Evolutionary conservation across 2,329 filamentous ascomycete species (phyloP), one percentile per base, ranked within the genome.

Genomic region (Scedosporium boydii): DNA sequence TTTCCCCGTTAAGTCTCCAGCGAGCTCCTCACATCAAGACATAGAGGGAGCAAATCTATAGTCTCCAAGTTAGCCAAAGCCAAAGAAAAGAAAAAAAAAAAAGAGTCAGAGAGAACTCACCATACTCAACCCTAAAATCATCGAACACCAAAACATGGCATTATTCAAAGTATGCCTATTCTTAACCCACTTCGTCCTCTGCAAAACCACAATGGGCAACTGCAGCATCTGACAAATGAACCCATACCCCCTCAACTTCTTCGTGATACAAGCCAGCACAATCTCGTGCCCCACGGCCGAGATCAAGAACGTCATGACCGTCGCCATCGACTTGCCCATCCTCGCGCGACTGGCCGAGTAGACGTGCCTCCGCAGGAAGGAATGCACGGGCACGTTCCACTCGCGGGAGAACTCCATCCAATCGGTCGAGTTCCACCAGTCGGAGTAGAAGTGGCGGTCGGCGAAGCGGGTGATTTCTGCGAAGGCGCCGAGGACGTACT

Each of bases 331-430:
- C 63, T 87, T 86, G 21, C 91, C 93, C 69, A 96, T 87, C 68
- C 88, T 86, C 12, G 87, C 85, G 9, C 90, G 82, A 12, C 88
- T 89, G 1, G 92, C 92, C 63, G 86, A 88, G 76, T 98, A 99
- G 66, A 99, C 93, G 75, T 99, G 95, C 26, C 95, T 85, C 6
- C 93, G 87, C 69, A 98, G 88, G 78, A 97, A 99, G 71, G 93
- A 89, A 77, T 98, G 95, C 6, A 97, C 93, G 55, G 93, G 93
- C n/a, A 96, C 86, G 73, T 98, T 98, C 93, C 95, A 98, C 78
- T 97, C 90, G 67, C 92, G 86, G 10, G 88, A 93, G 76, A 98
- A 99, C 75, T 97, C 93, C 72, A 98, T 88, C 92, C 91, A 95
- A 79, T 93, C 90, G 67, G 87, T 90, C 68, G 83, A 86, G 75